These are phyloP conservation scores for Cladosporium sp. DNA, from an alignment of 2,329 filamentous ascomycete genomes.

Conservation along the genomic window DNA sequence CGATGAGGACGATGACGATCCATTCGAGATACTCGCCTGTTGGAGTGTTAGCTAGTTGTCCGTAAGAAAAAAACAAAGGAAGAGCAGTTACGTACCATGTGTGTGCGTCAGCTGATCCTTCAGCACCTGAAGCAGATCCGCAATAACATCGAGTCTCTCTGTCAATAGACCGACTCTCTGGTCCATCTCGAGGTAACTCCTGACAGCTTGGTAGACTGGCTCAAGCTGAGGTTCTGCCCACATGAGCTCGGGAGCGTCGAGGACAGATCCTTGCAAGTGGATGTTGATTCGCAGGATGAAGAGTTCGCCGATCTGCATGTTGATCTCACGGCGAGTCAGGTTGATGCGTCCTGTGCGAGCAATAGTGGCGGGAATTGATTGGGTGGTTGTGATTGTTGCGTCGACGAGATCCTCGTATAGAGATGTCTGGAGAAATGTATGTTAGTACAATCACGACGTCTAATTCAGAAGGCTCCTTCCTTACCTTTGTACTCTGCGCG, in stretches of 20 bases:
- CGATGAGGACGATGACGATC: constrained; percentile 88
- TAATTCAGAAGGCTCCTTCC: not conserved
- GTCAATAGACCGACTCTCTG: constrained; percentile 87
- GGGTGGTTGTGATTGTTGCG: constrained; percentile 88
- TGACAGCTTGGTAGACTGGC: constrained; percentile 91
- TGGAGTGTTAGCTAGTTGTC: not conserved
- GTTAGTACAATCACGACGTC: constrained; percentile 6
- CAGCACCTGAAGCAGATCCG: constrained; percentile 84
- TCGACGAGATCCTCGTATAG: constrained; percentile 95
- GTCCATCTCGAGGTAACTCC: constrained; percentile 97
- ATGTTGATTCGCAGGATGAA: constrained; percentile 98
- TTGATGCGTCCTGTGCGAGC: constrained; percentile 89
- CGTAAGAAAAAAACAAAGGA: not conserved
- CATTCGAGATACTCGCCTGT: constrained; percentile 52
- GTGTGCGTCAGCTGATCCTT: constrained; percentile 95
- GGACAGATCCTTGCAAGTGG: constrained; percentile 92
- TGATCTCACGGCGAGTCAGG: constrained; percentile 85
- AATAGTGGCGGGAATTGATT: constrained; percentile 90
- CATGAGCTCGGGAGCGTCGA: constrained; percentile 96
- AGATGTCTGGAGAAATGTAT: constrained; percentile 65
- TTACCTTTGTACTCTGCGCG: constrained; percentile 88
- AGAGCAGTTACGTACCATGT: constrained; percentile 66
- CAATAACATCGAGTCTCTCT: constrained; percentile 88
- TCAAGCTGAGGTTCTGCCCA: constrained; percentile 98
- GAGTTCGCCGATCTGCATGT: constrained; percentile 98